A percentile compares a stretch with the other conserved stretches of the same genome.
Conservation (phyloP, 2,329 filamentous ascomycete genomes). For the Fusarium pseudocircinatum region DNA sequence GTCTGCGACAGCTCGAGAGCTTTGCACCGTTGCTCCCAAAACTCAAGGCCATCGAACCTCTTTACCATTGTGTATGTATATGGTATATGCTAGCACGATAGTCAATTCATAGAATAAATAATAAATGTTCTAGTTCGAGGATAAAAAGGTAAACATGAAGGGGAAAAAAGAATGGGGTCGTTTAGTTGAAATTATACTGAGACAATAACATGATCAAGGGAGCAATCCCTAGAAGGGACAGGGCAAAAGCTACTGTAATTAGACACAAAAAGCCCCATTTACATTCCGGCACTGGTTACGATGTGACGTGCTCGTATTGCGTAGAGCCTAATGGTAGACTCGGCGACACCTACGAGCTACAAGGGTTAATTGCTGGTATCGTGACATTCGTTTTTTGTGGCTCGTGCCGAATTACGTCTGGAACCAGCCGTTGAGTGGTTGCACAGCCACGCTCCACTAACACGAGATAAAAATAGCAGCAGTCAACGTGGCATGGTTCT, state of each 20-base stretch:
- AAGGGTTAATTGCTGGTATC: not conserved
- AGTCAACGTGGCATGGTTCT: not conserved
- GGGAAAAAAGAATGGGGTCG: not conserved
- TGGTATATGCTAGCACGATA: not conserved
- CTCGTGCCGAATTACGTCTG: not conserved
- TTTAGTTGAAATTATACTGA: constrained; percentile 3
- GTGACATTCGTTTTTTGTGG: constrained; percentile 1
- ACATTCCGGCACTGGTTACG: not conserved
- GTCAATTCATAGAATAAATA: not conserved
- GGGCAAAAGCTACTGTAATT: not conserved
- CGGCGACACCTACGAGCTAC: not conserved
- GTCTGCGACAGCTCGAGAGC: not conserved
- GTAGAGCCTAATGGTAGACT: not conserved
- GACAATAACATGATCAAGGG: constrained; percentile 5
- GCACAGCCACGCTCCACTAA: constrained; percentile 5
- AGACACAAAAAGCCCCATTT: not conserved
- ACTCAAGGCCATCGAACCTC: constrained; percentile 13
- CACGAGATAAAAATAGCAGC: constrained; percentile 21
- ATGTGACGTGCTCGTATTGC: not conserved
- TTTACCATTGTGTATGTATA: not conserved
- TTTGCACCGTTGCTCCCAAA: constrained; percentile 16
- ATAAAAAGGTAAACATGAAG: not conserved
- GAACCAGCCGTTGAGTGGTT: not conserved
- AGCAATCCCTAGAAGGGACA: not conserved
- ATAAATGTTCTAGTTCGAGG: not conserved